Evolutionary conservation across 345 rosid genomes (phyloP).

Genomic region (Xanthoceras sorbifolium): DNA sequence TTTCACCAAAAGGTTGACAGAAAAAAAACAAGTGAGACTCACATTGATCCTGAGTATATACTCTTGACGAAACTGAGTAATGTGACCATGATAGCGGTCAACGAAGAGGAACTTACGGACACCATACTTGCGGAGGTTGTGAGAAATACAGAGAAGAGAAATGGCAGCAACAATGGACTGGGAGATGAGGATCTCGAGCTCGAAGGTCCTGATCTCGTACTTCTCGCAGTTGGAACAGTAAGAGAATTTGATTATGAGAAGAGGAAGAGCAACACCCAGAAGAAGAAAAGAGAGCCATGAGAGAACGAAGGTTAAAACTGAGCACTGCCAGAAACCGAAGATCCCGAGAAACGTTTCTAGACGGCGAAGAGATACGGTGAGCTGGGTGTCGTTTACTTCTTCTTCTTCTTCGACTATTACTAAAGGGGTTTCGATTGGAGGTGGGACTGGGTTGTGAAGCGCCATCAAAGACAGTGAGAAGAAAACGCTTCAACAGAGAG

Average conservation of each 20-base stretch:
- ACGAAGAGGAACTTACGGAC: slow-evolving; percentile 42
- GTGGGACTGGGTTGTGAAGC: not conserved
- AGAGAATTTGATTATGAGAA: slow-evolving; percentile 13
- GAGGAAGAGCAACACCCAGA: slow-evolving; percentile 39
- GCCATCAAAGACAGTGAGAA: not conserved
- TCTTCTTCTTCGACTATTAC: not conserved
- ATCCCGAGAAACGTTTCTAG: slow-evolving; percentile 33
- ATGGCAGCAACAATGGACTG: slow-evolving; percentile 36
- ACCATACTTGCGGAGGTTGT: slow-evolving; percentile 40
- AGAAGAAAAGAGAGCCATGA: slow-evolving; percentile 42
- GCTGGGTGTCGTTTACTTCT: slow-evolving; percentile 17
- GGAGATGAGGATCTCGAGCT: slow-evolving; percentile 33
- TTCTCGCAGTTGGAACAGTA: slow-evolving; percentile 19
- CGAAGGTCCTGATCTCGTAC: slow-evolving; percentile 30
- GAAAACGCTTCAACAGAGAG: no score
- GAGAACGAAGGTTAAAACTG: slow-evolving; percentile 22
- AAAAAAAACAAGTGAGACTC: slow-evolving; percentile 8
- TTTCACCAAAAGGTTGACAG: no score
- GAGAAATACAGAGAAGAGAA: slow-evolving; percentile 38
- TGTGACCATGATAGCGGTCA: slow-evolving; percentile 34
- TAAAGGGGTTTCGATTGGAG: slow-evolving; percentile 3
- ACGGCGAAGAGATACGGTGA: slow-evolving; percentile 30
- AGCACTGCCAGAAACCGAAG: slow-evolving; percentile 41
- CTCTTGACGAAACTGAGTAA: slow-evolving; percentile 23
- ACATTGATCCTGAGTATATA: slow-evolving; percentile 35